Percentiles rank a stretch among this genome's conserved stretches.
phyloP scores from a whole-genome alignment of 2,329 filamentous ascomycete genomes.

The Lachnum nothofagi region DNA sequence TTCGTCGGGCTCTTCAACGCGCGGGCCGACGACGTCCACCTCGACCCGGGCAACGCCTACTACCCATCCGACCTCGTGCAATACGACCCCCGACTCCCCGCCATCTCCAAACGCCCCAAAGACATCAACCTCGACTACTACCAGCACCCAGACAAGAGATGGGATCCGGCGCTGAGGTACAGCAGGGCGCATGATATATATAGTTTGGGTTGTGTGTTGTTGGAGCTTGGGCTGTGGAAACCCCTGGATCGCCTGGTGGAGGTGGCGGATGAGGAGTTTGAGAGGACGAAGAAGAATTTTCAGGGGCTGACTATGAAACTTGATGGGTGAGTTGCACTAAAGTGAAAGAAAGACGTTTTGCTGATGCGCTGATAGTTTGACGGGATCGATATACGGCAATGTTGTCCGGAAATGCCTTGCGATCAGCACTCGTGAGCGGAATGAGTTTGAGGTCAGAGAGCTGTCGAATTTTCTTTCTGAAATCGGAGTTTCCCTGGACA shows the following conservation, averaged over 20 bases:
- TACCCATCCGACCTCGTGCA: neutral
- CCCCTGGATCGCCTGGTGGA: conserved; percentile 32
- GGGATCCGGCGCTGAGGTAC: conserved; percentile 27
- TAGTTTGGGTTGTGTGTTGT: conserved; percentile 45
- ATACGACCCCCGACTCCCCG: conserved; percentile 36
- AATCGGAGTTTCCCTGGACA: conserved; percentile 19
- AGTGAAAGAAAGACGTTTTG: neutral
- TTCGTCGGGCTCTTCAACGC: conserved; percentile 39
- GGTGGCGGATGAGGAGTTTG: conserved; percentile 22
- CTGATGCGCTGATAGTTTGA: conserved; percentile 12
- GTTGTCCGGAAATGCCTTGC: conserved; percentile 24
- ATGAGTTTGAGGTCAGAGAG: conserved; percentile 17
- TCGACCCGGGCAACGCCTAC: conserved; percentile 29
- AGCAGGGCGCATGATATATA: conserved; percentile 40
- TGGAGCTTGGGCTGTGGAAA: conserved; percentile 49
- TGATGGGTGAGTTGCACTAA: conserved; percentile 19
- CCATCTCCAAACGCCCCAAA: conserved; percentile 33
- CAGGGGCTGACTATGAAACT: conserved; percentile 21
- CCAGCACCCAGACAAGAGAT: conserved; percentile 26
- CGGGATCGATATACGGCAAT: conserved; percentile 23
- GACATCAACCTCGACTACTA: conserved; percentile 29
- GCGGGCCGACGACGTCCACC: conserved; percentile 30
- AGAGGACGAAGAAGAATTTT: conserved; percentile 22
- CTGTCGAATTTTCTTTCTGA: conserved; percentile 20
- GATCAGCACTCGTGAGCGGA: conserved; percentile 19